Evolutionary conservation across 164 flowering plant genomes (phyloP).

Genomic region (Vitis cinerea): DNA sequence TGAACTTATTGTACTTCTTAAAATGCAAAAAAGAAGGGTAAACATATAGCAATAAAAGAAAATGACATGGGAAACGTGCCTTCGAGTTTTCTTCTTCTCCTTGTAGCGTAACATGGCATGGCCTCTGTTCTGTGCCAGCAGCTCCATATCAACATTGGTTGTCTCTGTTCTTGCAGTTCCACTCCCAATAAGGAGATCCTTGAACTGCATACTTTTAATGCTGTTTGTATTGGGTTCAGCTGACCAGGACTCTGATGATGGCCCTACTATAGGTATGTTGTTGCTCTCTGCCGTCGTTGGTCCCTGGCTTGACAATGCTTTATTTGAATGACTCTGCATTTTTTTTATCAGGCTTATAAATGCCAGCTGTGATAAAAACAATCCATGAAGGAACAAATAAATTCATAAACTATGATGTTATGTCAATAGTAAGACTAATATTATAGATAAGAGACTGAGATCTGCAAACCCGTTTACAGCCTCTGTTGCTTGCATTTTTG

Average conservation of each 20-base stretch:
- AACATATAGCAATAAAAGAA: background rate
- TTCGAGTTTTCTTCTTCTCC: conserved; percentile 25
- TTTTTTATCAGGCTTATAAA: no score
- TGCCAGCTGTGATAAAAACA: no score
- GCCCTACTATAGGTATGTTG: background rate
- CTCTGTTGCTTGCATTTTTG: no score
- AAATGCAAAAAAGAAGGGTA: no score
- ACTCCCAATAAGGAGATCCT: conserved; percentile 3
- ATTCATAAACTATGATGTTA: no score
- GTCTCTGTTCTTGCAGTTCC: background rate
- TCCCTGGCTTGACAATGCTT: conserved; percentile 2
- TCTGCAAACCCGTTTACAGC: no score
- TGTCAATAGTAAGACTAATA: no score
- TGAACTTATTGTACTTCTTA: no score
- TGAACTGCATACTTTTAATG: background rate
- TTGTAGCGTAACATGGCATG: conserved; percentile 21
- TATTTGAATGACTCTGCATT: conserved; percentile 2
- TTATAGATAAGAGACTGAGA: no score
- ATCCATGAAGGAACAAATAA: no score
- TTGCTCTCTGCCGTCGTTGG: background rate
- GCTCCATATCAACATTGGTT: conserved; percentile 5
- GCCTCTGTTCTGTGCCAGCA: conserved; percentile 18
- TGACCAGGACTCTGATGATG: background rate
- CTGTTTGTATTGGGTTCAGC: background rate
- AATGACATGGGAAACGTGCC: background rate